phyloP scores from a whole-genome alignment of 2,329 filamentous ascomycete species.

The Fusarium tjaetaba region DNA sequence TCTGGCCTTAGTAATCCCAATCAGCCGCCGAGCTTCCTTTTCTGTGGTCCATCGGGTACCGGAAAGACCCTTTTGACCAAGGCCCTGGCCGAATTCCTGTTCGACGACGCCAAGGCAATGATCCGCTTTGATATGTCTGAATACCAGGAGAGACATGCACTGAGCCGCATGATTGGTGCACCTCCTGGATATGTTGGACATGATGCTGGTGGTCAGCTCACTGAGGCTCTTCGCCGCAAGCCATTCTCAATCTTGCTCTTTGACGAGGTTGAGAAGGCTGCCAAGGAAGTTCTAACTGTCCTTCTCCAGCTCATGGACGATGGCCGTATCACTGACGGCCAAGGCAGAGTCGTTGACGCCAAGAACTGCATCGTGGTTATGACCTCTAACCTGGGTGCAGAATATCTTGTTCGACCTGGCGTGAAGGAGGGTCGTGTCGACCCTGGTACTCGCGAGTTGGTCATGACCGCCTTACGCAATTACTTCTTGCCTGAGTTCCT shows the following conservation, averaged over 20 bases:
- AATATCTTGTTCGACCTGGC: slow-evolving; percentile 85
- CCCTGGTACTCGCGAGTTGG: slow-evolving; percentile 82
- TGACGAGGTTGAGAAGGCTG: slow-evolving; percentile 98
- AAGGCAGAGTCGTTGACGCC: slow-evolving; percentile 93
- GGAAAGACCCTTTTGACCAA: slow-evolving; percentile 98
- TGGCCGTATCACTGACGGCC: slow-evolving; percentile 96
- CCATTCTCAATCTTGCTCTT: slow-evolving; percentile 98
- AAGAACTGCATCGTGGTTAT: slow-evolving; percentile 99
- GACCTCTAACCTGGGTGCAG: slow-evolving; percentile 97
- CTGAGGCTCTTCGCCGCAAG: slow-evolving; percentile 90
- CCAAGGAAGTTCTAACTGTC: slow-evolving; percentile 96
- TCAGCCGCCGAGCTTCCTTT: slow-evolving; percentile 96
- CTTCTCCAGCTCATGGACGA: slow-evolving; percentile 99
- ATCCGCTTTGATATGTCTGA: slow-evolving; percentile 99
- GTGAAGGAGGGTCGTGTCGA: slow-evolving; percentile 87
- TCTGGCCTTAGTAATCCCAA: slow-evolving; percentile 96
- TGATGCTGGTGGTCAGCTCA: slow-evolving; percentile 94
- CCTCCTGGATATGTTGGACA: slow-evolving; percentile 97
- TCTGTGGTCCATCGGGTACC: slow-evolving; percentile 97
- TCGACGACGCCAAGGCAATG: slow-evolving; percentile 97
- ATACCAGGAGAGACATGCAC: slow-evolving; percentile 95
- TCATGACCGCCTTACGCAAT: slow-evolving; percentile 89
- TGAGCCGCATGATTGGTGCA: slow-evolving; percentile 97
- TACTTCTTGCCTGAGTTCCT: slow-evolving; percentile 99
- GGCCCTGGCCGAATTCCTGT: slow-evolving; percentile 95